Percentiles rank a stretch among this genome's conserved stretches.
Evolutionary conservation across 179 eudicot species (phyloP).

Genomic region (Patellifolia procumbens): DNA sequence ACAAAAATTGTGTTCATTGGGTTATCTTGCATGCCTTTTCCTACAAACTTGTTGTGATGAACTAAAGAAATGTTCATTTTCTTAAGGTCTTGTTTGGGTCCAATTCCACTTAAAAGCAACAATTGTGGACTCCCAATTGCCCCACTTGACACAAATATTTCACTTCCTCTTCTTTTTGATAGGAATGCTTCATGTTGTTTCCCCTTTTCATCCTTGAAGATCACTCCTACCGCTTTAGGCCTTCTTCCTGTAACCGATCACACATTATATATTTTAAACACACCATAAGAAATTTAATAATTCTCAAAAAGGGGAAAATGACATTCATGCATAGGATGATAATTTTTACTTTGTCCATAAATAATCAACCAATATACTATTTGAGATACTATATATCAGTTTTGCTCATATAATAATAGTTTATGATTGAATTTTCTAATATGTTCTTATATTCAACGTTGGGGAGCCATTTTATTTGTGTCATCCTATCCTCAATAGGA

Average conservation of each 20-base stretch:
- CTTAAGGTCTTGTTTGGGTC: slow-evolving; percentile 69
- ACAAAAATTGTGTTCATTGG: slow-evolving; percentile 78
- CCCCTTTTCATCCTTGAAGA: slow-evolving; percentile 88
- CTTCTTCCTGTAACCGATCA: slow-evolving; percentile 40
- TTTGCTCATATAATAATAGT: no score
- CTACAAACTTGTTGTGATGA: slow-evolving; percentile 65
- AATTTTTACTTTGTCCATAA: no score
- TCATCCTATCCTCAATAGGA: no score
- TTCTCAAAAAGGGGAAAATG: no score
- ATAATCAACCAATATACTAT: no score
- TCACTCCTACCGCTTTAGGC: slow-evolving; percentile 81
- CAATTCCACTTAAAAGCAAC: slow-evolving; percentile 87
- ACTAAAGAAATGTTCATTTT: slow-evolving; percentile 70
- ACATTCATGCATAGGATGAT: no score
- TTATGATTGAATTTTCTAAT: no score
- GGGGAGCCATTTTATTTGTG: no score
- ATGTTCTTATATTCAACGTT: no score
- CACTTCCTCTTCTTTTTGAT: slow-evolving; percentile 54
- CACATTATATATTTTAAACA: not conserved
- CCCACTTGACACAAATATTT: slow-evolving; percentile 75
- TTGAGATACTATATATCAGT: no score
- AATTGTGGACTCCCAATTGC: slow-evolving; percentile 94
- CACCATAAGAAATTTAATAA: not conserved
- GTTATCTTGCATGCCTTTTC: slow-evolving; percentile 84
- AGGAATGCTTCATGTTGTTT: slow-evolving; percentile 52